Evolutionary conservation across 495 filamentous ascomycete genomes (phyloP), one percentile per base, ranked within the genome.

Genomic region (Aspergillus steynii): DNA sequence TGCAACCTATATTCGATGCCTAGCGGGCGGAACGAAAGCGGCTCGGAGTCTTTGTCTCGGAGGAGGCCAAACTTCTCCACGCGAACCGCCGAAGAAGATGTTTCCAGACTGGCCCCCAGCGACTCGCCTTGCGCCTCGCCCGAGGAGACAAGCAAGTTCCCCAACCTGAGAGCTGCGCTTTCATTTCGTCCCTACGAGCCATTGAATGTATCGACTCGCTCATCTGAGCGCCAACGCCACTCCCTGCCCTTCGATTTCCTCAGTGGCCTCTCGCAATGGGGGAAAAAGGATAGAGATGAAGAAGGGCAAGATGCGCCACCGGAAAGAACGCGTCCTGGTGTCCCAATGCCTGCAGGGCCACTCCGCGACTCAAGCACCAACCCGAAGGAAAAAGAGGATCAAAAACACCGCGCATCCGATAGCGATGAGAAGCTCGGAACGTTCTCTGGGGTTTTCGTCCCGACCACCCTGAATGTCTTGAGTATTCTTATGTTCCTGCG

Each of bases 401-500:
- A 82, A 73, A 64, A 74, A 67, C 28, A 68, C 69, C 76, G 83
- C 53, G 71, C 80, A 27, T 65, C 77, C 52, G 84, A 85, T 32
- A 78, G 76, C 50, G 66, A 77, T 2, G 78, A 77, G 60, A 93
- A 92, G 70, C 81, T 93, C 56, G 88, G 89, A 15, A 86, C 85
- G 3, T 87, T 90, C 67, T 88, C 89, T 9, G 90, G 90, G 7
- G 92, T 95, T 46, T 96, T 93, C 70, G 88, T 95, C 26, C 92
- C 92, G 27, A 92, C 91, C 5, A 92, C 86, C 51, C 75, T 95
- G 65, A 96, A 96, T 73, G 91, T 96, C n/a, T 75, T 96, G 52
- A 94, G 90, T 63, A 96, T 96, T 77, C 84, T 96, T 48, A 95
- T 96, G 92, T 96, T 96, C 75, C 78, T 93, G 71, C 82, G 90